Evolutionary conservation across 805 yeast species (phyloP).

Genomic region (Metschnikowia gelsemii): DNA sequence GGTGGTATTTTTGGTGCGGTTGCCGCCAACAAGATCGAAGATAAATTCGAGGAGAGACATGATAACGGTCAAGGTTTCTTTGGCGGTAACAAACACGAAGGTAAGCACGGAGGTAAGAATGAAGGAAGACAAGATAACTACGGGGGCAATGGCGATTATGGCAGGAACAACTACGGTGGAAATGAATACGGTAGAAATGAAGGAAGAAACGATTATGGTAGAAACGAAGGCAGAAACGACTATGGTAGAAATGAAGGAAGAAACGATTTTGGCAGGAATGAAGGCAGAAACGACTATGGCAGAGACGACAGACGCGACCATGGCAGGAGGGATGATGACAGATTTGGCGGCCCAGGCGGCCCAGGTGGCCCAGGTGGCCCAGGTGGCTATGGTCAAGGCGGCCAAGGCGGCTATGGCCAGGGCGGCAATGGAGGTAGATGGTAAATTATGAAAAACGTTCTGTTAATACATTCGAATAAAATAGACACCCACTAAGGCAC

Average conservation of each 20-base stretch:
- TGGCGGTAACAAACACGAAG: conserved; percentile 1
- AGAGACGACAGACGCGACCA: conserved; percentile 10
- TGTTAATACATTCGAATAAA: neutral
- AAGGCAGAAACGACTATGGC: conserved; percentile 10
- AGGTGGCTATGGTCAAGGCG: conserved; percentile 17
- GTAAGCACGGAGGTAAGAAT: conserved; percentile 10
- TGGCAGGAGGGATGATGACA: conserved; percentile 13
- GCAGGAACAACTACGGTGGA: conserved; percentile 11
- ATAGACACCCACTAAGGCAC: neutral
- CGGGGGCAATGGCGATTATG: conserved; percentile 3
- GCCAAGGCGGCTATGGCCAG: conserved; percentile 15
- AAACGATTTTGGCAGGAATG: conserved; percentile 4
- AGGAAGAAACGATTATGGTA: neutral
- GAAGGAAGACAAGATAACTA: conserved; percentile 6
- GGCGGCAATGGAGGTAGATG: conserved; percentile 17
- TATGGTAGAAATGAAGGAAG: conserved; percentile 7
- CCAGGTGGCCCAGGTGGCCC: conserved; percentile 12
- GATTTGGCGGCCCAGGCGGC: conserved; percentile 20
- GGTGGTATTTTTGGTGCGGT: conserved; percentile 60
- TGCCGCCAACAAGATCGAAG: conserved; percentile 50
- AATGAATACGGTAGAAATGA: conserved; percentile 3
- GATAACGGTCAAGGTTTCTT: conserved; percentile 9
- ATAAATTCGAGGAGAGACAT: conserved; percentile 31
- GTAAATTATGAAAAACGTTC: neutral
- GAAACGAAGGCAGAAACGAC: neutral